These are phyloP conservation scores for Carnegiea gigantea DNA, from an alignment of 179 eudicot species.

Conservation along the genomic window DNA sequence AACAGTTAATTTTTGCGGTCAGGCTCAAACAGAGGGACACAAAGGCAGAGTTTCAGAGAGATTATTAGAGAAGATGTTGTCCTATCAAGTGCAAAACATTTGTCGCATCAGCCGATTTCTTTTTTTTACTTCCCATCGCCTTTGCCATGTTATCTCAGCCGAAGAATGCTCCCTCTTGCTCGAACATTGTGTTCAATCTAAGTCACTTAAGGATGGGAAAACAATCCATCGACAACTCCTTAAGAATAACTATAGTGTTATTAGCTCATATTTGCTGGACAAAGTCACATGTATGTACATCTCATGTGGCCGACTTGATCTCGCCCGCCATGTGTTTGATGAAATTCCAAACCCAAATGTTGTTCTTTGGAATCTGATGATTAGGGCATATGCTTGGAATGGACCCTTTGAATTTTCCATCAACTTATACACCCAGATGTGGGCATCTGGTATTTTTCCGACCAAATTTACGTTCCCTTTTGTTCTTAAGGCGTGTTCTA, in stretches of 20 bases:
- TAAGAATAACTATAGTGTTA: conserved; percentile 26
- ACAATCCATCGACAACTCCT: conserved; percentile 49
- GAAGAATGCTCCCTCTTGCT: conserved; percentile 31
- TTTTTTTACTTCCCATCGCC: not conserved
- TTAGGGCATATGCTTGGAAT: conserved; percentile 50
- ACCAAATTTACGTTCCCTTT: conserved; percentile 49
- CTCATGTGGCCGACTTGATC: conserved; percentile 23
- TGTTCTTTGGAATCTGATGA: conserved; percentile 42
- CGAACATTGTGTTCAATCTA: conserved; percentile 40
- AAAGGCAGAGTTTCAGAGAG: not conserved
- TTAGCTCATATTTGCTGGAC: conserved; percentile 26
- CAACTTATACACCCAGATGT: conserved; percentile 37
- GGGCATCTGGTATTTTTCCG: conserved; percentile 28
- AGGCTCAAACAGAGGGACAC: not conserved
- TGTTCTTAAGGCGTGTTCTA: conserved; percentile 52
- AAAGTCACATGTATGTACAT: conserved; percentile 40
- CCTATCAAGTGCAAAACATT: conserved; percentile 10
- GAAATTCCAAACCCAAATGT: conserved; percentile 45
- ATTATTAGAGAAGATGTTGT: conserved; percentile 19
- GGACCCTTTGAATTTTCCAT: conserved; percentile 42
- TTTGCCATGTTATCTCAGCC: conserved; percentile 20
- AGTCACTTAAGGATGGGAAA: conserved; percentile 45
- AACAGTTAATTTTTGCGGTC: not conserved
- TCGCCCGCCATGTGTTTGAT: conserved; percentile 45
- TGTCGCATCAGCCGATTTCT: not conserved